Conservation (phyloP, 225 moss, liverwort and hornwort genomes). For the Pseudoscleropodium purum region DNA sequence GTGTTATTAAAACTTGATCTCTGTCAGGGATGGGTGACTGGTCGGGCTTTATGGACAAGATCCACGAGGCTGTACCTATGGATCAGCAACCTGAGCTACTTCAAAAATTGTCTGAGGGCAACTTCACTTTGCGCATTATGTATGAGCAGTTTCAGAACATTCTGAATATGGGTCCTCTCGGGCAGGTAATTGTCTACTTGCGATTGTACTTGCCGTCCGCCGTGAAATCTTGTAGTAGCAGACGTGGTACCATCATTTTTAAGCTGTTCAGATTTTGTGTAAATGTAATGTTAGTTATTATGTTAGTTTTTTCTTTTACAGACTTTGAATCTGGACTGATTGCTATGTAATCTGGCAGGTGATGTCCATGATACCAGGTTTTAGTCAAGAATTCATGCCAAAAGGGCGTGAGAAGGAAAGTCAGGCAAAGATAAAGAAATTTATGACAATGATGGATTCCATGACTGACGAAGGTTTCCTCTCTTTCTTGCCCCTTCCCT, state of each 20-base stretch:
- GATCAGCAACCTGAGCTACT: constrained; percentile 86
- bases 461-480: constrained; percentile 74
- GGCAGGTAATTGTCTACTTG: constrained; percentile 34
- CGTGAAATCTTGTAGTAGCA: neutral
- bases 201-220: neutral
- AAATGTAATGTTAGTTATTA: neutral
- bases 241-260: neutral
- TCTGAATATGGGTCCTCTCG: constrained; percentile 72
- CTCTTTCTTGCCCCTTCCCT: neutral
- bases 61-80: constrained; percentile 86
- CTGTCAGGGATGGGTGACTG: constrained; percentile 75
- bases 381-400: constrained; percentile 83
- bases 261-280: neutral
- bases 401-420: constrained; percentile 92
- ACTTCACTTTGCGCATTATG: constrained; percentile 82
- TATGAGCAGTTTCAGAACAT: constrained; percentile 80
- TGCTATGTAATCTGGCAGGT: constrained; percentile 40
- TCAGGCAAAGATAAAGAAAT: constrained; percentile 75
- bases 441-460: constrained; percentile 94
- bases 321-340: neutral
- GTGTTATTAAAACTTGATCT: neutral
- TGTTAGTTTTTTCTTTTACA: neutral
- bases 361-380: constrained; percentile 95
- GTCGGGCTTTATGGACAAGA: constrained; percentile 91
- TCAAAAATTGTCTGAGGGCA: constrained; percentile 70